These are phyloP conservation scores for Scutellaria baicalensis DNA, from an alignment of 257 asterid genomes.

Conservation along the genomic window DNA sequence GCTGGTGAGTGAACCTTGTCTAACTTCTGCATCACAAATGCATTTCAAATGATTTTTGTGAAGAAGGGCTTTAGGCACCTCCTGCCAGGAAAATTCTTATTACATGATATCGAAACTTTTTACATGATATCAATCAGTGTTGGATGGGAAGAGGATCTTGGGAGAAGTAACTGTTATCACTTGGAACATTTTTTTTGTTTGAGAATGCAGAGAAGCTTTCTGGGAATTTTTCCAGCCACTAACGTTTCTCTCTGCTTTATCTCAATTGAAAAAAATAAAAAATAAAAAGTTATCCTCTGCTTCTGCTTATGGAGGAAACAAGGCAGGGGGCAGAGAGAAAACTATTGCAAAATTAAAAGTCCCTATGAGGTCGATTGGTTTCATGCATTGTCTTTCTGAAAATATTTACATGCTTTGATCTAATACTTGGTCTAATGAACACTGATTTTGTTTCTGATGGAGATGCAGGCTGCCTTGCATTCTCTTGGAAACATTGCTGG, in stretches of 20 bases:
- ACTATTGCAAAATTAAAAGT: neutral
- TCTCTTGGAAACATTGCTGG: conserved; percentile 82
- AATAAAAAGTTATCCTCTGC: neutral
- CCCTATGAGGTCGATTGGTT: neutral
- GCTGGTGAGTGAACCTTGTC: conserved; percentile 49
- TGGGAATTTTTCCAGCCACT: neutral
- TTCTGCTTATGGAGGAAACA: neutral
- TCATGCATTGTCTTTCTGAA: neutral
- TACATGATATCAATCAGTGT: neutral
- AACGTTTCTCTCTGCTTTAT: neutral
- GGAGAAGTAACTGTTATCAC: neutral
- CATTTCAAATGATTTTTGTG: neutral
- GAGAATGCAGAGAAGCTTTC: neutral
- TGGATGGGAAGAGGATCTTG: neutral
- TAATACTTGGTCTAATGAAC: conserved; percentile 2
- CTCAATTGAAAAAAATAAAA: too few species aligned
- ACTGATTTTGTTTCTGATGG: conserved; percentile 5
- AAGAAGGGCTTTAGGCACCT: neutral
- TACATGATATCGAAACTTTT: neutral
- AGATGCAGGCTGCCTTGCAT: conserved; percentile 81
- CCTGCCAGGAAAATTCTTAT: neutral
- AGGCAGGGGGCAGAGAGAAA: neutral
- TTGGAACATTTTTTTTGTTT: neutral
- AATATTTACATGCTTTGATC: conserved; percentile 1
- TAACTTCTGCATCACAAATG: neutral